Conservation (phyloP, 1,284 basidiomycete genomes). For the Rhodotorula sp. region DNA sequence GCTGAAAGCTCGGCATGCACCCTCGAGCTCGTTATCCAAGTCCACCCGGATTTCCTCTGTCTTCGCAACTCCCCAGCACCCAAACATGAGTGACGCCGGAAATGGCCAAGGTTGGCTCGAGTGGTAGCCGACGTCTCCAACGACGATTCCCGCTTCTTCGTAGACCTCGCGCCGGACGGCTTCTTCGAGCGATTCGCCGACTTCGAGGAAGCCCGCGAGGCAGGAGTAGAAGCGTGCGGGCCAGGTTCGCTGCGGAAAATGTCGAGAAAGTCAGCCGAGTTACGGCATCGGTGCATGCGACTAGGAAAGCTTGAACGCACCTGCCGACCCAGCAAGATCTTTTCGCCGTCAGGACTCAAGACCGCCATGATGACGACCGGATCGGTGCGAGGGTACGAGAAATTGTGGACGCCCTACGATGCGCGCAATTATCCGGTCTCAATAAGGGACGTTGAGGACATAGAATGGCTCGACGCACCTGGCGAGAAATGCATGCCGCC, state of each 20-base stretch:
- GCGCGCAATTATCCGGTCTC: too few species aligned
- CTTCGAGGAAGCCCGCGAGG: conserved; percentile 82
- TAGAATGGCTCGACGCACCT: conserved; percentile 32
- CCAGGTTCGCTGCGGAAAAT: conserved; percentile 41
- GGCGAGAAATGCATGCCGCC: conserved; percentile 54
- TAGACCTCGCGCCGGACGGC: conserved; percentile 88
- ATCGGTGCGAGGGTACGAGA: conserved; percentile 70
- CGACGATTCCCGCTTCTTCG: conserved; percentile 88
- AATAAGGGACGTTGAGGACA: too few species aligned
- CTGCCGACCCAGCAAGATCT: conserved; percentile 74
- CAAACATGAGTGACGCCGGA: conserved; percentile 41
- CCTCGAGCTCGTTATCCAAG: conserved; percentile 93
- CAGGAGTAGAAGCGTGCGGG: conserved; percentile 70
- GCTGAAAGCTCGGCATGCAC: conserved; percentile 52
- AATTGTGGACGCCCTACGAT: conserved; percentile 71
- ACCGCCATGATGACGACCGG: conserved; percentile 88
- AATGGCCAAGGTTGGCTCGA: conserved; percentile 54
- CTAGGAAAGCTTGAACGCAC: conserved; percentile 48
- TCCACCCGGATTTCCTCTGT: conserved; percentile 67
- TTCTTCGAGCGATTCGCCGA: conserved; percentile 93
- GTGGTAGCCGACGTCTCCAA: conserved; percentile 81
- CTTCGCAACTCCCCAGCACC: conserved; percentile 38
- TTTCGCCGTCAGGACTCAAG: conserved; percentile 67
- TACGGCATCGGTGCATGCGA: not conserved
- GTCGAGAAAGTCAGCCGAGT: not conserved